These are phyloP conservation scores for Geranium incanum DNA, from an alignment of 441 rosid genomes.

Conservation along the genomic window DNA sequence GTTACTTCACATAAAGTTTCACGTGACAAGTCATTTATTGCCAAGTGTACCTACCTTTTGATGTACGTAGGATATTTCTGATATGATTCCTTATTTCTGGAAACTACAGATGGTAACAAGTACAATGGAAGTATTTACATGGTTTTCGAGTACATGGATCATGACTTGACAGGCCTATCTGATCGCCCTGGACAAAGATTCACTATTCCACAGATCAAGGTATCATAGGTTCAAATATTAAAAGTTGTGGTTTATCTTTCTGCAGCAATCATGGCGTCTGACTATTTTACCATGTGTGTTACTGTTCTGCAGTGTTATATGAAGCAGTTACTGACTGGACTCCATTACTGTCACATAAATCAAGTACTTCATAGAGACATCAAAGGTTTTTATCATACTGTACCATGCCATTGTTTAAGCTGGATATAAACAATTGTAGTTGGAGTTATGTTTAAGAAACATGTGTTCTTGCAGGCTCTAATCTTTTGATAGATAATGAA, in stretches of 20 bases:
- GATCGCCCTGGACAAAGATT: slow-evolving; percentile 98
- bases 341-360: slow-evolving; percentile 86
- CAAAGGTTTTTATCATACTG: slow-evolving; percentile 35
- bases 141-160: slow-evolving; percentile 99
- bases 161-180: slow-evolving; percentile 92
- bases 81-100: slow-evolving; percentile 13
- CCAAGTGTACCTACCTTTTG: neutral
- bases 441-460: neutral
- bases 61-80: slow-evolving; percentile 11
- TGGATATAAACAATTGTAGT: neutral
- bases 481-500: slow-evolving; percentile 91
- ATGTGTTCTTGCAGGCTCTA: slow-evolving; percentile 40
- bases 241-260: neutral
- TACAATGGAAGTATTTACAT: slow-evolving; percentile 89
- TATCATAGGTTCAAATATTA: slow-evolving; percentile 5
- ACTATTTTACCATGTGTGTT: neutral
- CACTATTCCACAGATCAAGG: slow-evolving; percentile 63
- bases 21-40: neutral
- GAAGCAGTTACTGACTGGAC: slow-evolving; percentile 90
- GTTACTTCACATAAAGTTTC: neutral
- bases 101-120: slow-evolving; percentile 70
- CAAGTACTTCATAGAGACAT: slow-evolving; percentile 96
- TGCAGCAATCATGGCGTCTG: neutral
- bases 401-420: neutral
- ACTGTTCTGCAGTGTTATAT: slow-evolving; percentile 59